Base-by-base conservation (phyloP, 1,139 yeast genomes). In the Yamadazyma blattariae region DNA sequence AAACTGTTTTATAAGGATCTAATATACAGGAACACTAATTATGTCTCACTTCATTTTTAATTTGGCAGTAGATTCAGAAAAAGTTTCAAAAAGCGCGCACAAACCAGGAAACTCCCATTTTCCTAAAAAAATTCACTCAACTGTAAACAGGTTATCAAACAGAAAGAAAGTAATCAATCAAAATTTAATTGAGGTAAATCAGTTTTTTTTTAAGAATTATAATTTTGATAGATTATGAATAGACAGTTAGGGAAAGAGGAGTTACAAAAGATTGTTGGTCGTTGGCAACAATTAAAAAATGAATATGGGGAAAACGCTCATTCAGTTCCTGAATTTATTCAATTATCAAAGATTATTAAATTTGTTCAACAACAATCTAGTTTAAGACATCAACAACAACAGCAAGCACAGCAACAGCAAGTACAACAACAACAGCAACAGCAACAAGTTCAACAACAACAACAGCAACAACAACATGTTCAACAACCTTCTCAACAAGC, bases 221-320 rank as follows among this genome's bases (percentile, higher is more conserved):
- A n/a, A n/a, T n/a, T n/a, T n/a, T n/a, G n/a, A n/a, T n/a, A n/a
- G 15, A 16, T n/a, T 16, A 60, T 61, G 67, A 61, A 59, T 46
- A 51, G 59, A 29, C 59, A 52, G 38, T 49, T 58, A 32, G 61
- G 56, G 42, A 57, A 68, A 45, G 76, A 71, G 48, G 74, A 70
- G 40, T 53, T 70, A 27, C 74, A 67, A 49, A 65, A 61, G 46
- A 58, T 64, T 23, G 52, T 68, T 36, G 70, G 67, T 55, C 74
- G 84, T 41, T 79, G 85, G 84, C 79, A 77, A 45, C 82, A 76
- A 51, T 61, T 80, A 45, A 70, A 77, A 39, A 67, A 68, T 37
- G 82, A 79, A 49, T 77, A 66, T 48, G 85, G 86, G n/a, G 83
- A 78, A 31, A 77, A 72, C 44, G 86, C 80, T 1, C 69, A 70